These are phyloP conservation scores for Grigorovia humatica DNA, from an alignment of 805 yeast species.

Conservation along the genomic window DNA sequence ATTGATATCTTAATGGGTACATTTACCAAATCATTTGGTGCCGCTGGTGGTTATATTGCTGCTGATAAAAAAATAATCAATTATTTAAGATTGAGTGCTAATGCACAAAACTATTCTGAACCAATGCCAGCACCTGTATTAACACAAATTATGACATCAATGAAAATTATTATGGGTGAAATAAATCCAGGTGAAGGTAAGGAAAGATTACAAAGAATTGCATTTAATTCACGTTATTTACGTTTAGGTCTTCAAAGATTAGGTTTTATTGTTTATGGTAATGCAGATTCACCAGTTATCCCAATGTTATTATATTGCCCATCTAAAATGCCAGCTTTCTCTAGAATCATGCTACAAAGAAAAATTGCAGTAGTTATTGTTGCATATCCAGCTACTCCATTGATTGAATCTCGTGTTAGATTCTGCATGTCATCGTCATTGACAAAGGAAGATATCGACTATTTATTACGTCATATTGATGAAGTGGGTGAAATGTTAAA, in stretches of 20 bases:
- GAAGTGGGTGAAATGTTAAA: slow-evolving; percentile 69
- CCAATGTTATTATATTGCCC: slow-evolving; percentile 85
- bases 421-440: slow-evolving; percentile 87
- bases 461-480: slow-evolving; percentile 55
- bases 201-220: slow-evolving; percentile 84
- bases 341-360: slow-evolving; percentile 66
- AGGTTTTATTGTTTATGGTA: slow-evolving; percentile 91
- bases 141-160: slow-evolving; percentile 73
- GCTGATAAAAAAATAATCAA: slow-evolving; percentile 61
- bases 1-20: slow-evolving; percentile 96
- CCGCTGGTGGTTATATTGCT: slow-evolving; percentile 97
- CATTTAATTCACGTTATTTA: slow-evolving; percentile 89
- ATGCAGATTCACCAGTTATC: slow-evolving; percentile 92
- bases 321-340: slow-evolving; percentile 86
- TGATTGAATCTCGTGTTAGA: slow-evolving; percentile 81
- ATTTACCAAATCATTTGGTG: slow-evolving; percentile 94
- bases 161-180: slow-evolving; percentile 71
- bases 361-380: slow-evolving; percentile 92
- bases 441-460: slow-evolving; percentile 89
- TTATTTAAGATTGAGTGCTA: slow-evolving; percentile 58
- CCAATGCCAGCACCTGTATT: slow-evolving; percentile 85
- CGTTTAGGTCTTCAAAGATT: slow-evolving; percentile 82
- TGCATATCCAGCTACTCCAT: slow-evolving; percentile 96
- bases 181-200: slow-evolving; percentile 86
- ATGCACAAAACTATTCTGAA: slow-evolving; percentile 73